Percentiles rank a stretch among this genome's conserved stretches.
These are phyloP conservation scores for Podospora anserina DNA, from an alignment of 495 filamentous ascomycete genomes.

Conservation along the genomic window DNA sequence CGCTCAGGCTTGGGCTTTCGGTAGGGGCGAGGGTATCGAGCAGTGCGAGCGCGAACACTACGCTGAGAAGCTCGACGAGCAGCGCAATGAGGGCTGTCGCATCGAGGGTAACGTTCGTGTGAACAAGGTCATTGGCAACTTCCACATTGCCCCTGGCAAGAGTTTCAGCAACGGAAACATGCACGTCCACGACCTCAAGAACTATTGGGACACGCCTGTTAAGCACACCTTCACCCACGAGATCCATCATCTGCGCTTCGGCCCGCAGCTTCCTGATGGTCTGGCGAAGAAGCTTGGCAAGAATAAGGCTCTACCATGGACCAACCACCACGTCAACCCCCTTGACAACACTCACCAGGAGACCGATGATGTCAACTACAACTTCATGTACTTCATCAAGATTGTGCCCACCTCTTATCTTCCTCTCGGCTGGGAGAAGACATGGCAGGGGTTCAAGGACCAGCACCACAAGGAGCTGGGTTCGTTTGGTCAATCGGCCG, in stretches of 20 bases:
- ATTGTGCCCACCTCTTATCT: constrained; percentile 94
- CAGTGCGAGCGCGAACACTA: constrained; percentile 97
- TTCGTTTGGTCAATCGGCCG: constrained; percentile 55
- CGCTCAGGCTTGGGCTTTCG: constrained; percentile 84
- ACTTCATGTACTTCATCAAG: constrained; percentile 99
- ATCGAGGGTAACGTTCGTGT: constrained; percentile 90
- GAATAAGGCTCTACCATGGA: constrained; percentile 60
- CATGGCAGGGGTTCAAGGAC: constrained; percentile 29
- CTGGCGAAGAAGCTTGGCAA: constrained; percentile 59
- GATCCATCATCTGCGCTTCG: constrained; percentile 91
- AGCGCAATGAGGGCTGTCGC: constrained; percentile 88
- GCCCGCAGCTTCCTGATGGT: constrained; percentile 79
- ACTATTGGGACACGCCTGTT: constrained; percentile 71
- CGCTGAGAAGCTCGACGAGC: constrained; percentile 75
- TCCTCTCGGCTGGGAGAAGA: constrained; percentile 71
- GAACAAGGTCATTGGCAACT: constrained; percentile 98
- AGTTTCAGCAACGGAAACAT: constrained; percentile 91
- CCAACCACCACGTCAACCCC: constrained; percentile 87
- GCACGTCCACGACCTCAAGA: constrained; percentile 95
- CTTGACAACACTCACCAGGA: constrained; percentile 78
- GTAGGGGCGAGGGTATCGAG: constrained; percentile 84
- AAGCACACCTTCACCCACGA: constrained; percentile 84
- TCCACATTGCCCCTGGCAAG: constrained; percentile 95
- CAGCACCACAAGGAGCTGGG: constrained; percentile 56
- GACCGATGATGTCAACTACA: constrained; percentile 78